Conservation (phyloP, 768 basidiomycete species). For the Pleurotus citrinopileatus region DNA sequence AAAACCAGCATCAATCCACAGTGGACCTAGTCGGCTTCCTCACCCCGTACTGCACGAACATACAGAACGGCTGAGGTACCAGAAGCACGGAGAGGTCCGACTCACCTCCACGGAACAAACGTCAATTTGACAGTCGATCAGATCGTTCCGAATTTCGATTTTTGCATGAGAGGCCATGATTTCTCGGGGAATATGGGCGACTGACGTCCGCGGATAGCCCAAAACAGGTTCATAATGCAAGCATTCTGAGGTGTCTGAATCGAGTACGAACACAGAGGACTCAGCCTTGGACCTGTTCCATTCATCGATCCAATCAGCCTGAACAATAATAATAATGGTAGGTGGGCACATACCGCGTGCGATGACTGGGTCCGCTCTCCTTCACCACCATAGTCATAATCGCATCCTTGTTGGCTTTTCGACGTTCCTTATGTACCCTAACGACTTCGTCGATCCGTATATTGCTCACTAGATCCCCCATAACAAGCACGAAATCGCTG, state of each 20-base stretch:
- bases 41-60: too few relatives aligned
- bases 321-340: constrained; percentile 8
- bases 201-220: constrained; percentile 62
- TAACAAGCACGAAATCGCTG: constrained; percentile 87
- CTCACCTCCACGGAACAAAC: constrained; percentile 90
- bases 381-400: constrained; percentile 97
- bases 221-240: constrained; percentile 80
- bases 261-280: constrained; percentile 75
- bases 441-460: constrained; percentile 89
- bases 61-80: background rate
- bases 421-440: constrained; percentile 81
- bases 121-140: constrained; percentile 87
- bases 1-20: too few relatives aligned
- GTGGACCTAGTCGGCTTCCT: too few relatives aligned
- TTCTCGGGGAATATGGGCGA: constrained; percentile 74
- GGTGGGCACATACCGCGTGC: constrained; percentile 57
- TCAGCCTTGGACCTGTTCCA: constrained; percentile 62
- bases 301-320: background rate
- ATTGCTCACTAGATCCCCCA: constrained; percentile 91
- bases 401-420: constrained; percentile 85
- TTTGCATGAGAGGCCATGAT: constrained; percentile 70
- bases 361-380: constrained; percentile 67
- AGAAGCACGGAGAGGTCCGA: background rate
- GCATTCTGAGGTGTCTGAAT: constrained; percentile 74
- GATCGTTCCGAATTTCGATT: constrained; percentile 83